Evolutionary conservation across 2,329 filamentous ascomycete species (phyloP).

Genomic region (Monosporascus sp.): DNA sequence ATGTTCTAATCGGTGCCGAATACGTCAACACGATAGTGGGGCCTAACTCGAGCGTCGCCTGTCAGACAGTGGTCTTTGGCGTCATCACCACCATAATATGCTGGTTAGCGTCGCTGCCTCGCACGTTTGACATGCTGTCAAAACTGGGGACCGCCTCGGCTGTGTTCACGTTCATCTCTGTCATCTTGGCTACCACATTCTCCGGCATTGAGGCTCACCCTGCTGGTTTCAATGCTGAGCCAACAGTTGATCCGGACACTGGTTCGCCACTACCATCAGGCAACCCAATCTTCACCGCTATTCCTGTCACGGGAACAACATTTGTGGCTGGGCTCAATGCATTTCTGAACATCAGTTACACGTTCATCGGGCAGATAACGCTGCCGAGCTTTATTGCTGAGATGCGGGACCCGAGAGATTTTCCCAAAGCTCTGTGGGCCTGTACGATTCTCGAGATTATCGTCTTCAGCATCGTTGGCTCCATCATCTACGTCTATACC

Average conservation of each 20-base stretch:
- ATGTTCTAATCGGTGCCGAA: slow-evolving; percentile 78
- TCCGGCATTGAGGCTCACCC: slow-evolving; percentile 71
- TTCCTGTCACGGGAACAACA: slow-evolving; percentile 65
- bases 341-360: slow-evolving; percentile 93
- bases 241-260: slow-evolving; percentile 28
- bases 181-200: slow-evolving; percentile 78
- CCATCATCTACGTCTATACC: slow-evolving; percentile 78
- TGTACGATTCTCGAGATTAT: slow-evolving; percentile 86
- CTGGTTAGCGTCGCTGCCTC: slow-evolving; percentile 73
- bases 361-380: slow-evolving; percentile 93
- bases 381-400: slow-evolving; percentile 93
- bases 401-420: slow-evolving; percentile 77
- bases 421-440: slow-evolving; percentile 87
- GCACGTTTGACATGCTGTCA: slow-evolving; percentile 77
- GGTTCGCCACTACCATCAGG: slow-evolving; percentile 38
- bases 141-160: slow-evolving; percentile 76
- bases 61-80: slow-evolving; percentile 76
- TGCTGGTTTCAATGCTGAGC: slow-evolving; percentile 53
- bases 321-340: slow-evolving; percentile 81
- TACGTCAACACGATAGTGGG: slow-evolving; percentile 86
- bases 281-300: slow-evolving; percentile 59
- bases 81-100: slow-evolving; percentile 70
- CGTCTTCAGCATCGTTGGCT: slow-evolving; percentile 77
- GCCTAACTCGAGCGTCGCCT: slow-evolving; percentile 50
- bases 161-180: slow-evolving; percentile 84